phyloP scores from a whole-genome alignment of 2,329 filamentous ascomycete genomes.

The Berkeleyomyces basicola region DNA sequence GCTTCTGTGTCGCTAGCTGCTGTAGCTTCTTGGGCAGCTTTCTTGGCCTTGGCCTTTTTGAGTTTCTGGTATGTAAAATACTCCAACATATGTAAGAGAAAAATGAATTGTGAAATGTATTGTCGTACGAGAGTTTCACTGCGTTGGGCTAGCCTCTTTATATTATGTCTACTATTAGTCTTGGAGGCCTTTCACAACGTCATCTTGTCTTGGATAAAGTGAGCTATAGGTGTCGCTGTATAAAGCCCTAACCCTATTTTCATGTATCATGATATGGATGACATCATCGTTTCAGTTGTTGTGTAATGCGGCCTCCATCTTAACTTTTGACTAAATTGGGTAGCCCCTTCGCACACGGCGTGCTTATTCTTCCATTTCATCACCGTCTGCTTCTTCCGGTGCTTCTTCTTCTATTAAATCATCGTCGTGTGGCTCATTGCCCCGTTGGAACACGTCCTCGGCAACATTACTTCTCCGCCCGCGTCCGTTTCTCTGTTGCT shows the following conservation, averaged over 20 bases:
- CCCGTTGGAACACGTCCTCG: conserved; percentile 21
- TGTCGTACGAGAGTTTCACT: too few relatives aligned
- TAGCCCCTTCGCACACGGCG: background rate
- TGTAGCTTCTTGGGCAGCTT: conserved; percentile 20
- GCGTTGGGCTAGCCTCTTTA: background rate
- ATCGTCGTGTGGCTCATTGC: conserved; percentile 18
- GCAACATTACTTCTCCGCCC: conserved; percentile 21
- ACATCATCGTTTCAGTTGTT: background rate
- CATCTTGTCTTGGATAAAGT: background rate
- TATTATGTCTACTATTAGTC: background rate
- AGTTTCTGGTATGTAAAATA: conserved; percentile 46
- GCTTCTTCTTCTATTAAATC: conserved; percentile 17
- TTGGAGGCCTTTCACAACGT: background rate
- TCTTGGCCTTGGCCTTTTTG: conserved; percentile 41
- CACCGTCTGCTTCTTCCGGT: conserved; percentile 15
- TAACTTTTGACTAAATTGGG: background rate
- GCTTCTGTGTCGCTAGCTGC: background rate
- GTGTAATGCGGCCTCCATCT: background rate
- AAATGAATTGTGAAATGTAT: background rate
- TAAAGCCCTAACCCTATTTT: background rate
- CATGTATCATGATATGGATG: background rate
- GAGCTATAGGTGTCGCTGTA: background rate
- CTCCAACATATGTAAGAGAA: conserved; percentile 35
- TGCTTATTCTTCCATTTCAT: conserved; percentile 1
- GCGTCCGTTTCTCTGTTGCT: conserved; percentile 23